phyloP scores from a whole-genome alignment of 352 stramenopile genomes.

The Aphanomyces cochlioides region DNA sequence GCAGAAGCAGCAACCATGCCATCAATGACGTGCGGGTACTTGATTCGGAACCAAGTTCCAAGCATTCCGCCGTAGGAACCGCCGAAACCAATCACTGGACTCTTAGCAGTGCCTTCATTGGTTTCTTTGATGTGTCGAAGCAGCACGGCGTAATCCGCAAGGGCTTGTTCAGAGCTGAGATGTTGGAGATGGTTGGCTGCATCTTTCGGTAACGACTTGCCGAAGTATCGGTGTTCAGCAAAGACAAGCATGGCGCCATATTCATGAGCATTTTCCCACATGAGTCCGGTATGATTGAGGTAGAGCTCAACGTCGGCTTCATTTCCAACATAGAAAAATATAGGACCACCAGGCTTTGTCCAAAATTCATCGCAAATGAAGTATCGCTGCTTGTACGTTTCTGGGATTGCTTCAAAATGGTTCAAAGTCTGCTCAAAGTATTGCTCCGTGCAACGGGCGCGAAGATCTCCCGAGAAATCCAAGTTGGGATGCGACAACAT shows the following conservation, averaged over 20 bases:
- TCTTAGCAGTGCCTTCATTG: slow-evolving; percentile 40
- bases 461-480: slow-evolving; percentile 38
- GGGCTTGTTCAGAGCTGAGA: slow-evolving; percentile 38
- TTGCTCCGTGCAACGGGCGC: slow-evolving; percentile 44
- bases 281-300: slow-evolving; percentile 63
- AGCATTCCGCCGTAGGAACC: slow-evolving; percentile 79
- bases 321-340: slow-evolving; percentile 76
- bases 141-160: slow-evolving; percentile 70
- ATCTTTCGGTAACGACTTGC: slow-evolving; percentile 52
- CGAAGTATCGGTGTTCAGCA: slow-evolving; percentile 75
- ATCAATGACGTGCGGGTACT: slow-evolving; percentile 70
- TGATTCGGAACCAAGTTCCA: slow-evolving; percentile 64
- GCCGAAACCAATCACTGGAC: slow-evolving; percentile 57
- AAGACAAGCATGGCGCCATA: slow-evolving; percentile 71
- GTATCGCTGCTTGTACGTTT: slow-evolving; percentile 49
- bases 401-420: slow-evolving; percentile 40
- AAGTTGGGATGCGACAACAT: background rate
- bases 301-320: slow-evolving; percentile 65
- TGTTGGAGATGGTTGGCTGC: slow-evolving; percentile 23
- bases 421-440: slow-evolving; percentile 49
- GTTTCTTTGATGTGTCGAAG: slow-evolving; percentile 48
- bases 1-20: slow-evolving; percentile 61
- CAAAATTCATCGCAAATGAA: slow-evolving; percentile 60
- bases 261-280: slow-evolving; percentile 62
- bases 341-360: slow-evolving; percentile 40